Base-by-base conservation (phyloP, 345 rosid genomes). In the Euphorbia pulcherrima region DNA sequence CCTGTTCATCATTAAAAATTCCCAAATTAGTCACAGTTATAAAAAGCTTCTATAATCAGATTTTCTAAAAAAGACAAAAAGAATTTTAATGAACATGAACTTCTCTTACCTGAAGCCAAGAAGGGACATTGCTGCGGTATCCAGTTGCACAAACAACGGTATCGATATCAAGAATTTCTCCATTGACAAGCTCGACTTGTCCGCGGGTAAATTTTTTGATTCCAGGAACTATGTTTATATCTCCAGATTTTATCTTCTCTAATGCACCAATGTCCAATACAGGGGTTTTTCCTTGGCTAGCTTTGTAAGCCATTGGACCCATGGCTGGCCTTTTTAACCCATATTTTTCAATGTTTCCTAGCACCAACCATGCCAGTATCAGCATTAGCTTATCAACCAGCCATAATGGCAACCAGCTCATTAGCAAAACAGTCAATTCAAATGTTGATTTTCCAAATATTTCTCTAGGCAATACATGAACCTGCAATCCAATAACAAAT, bases 391-490 rank as follows among this genome's bases (percentile, higher is more conserved):
- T 89, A 79, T 91, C 97, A 0, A 86, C 96, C 6, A 87, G 74
- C 93, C 96, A 85, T 6, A 89, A 64, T 0, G 97, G 93, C 17
- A 89, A 68, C 97, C 96, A 91, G 35, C 58, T 83, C 83, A 87
- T 72, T 70, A 91, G 39, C 59, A 68, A 44, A 68, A 83, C 75
- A 0, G 87, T 86, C 46, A 85, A 65, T 76, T 87, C 87, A 24
- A 86, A 91, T 30, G 93, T 90, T 54, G 97, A 89, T 74, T 63
- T 89, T 5, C 97, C 97, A 12, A 89, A 29, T 6, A 87, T 77
- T 81, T 87, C 94, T 73, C 96, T 86, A 7, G 97, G 97, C 65
- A 92, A 76, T n/a, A 89, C 96, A 73, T 92, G 96, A 69, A 92
- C 90, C 97, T 90, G 82, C 57, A 37, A 20, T 17, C 70, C 56